Evolutionary conservation across 768 basidiomycete species (phyloP).

Genomic region (Suillus subalutaceus): DNA sequence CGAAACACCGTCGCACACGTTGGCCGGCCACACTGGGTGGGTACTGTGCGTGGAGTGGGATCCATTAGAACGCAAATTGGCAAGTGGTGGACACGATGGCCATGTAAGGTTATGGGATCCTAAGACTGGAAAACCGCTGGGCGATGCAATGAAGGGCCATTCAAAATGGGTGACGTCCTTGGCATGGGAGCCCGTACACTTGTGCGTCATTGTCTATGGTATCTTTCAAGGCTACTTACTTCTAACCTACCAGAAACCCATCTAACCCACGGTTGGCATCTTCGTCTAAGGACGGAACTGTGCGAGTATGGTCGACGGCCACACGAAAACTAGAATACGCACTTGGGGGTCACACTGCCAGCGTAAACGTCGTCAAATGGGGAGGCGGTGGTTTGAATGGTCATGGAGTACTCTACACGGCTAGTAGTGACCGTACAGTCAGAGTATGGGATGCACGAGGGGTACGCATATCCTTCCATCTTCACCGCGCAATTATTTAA

Average conservation of each 20-base stretch:
- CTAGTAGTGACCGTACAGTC: conserved; percentile 92
- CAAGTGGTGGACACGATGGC: conserved; percentile 93
- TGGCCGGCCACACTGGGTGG: conserved; percentile 93
- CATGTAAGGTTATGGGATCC: conserved; percentile 95
- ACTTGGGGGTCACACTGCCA: conserved; percentile 91
- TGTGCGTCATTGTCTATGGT: conserved; percentile 51
- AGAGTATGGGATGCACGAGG: conserved; percentile 90
- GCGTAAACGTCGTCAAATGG: conserved; percentile 96
- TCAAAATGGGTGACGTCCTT: conserved; percentile 96
- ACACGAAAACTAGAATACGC: conserved; percentile 78
- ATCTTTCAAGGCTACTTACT: conserved; percentile 12
- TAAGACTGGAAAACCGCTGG: conserved; percentile 84
- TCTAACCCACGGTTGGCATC: conserved; percentile 85
- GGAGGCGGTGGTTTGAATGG: conserved; percentile 76
- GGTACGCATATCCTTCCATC: conserved; percentile 42
- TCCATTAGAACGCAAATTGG: conserved; percentile 85
- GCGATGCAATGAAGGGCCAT: conserved; percentile 90
- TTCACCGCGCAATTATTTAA: conserved; percentile 5
- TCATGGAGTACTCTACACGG: conserved; percentile 86
- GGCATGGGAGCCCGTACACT: conserved; percentile 94
- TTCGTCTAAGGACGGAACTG: conserved; percentile 94
- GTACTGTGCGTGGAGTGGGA: conserved; percentile 98
- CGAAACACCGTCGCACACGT: conserved; percentile 86
- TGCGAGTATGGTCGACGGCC: conserved; percentile 88
- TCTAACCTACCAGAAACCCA: conserved; percentile 58